Evolutionary conservation across 2,329 filamentous ascomycete species (phyloP).

Genomic region (Colletotrichum sp.): DNA sequence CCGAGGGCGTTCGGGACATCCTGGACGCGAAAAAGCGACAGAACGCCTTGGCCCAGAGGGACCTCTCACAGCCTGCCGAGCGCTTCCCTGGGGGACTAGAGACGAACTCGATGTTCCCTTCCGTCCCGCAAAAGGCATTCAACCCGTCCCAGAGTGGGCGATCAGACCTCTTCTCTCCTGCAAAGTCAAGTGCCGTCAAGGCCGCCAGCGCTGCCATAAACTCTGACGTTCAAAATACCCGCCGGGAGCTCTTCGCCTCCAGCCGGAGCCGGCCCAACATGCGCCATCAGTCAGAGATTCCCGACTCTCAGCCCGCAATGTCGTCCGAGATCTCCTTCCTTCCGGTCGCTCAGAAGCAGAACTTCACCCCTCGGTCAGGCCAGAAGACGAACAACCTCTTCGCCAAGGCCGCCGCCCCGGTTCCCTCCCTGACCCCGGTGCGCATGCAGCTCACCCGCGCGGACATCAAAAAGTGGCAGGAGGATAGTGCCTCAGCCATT

Average conservation of each 20-base stretch:
- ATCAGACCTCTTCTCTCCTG: constrained; percentile 41
- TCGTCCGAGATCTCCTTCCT: constrained; percentile 37
- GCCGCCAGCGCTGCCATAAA: neutral
- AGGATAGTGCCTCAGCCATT: constrained; percentile 40
- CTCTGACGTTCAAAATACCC: neutral
- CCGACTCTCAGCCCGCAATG: constrained; percentile 31
- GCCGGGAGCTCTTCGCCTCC: constrained; percentile 3
- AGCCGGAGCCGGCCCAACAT: neutral
- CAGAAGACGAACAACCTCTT: constrained; percentile 44
- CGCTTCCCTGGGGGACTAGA: constrained; percentile 27
- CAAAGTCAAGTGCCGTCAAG: constrained; percentile 8
- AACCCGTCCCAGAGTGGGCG: constrained; percentile 34
- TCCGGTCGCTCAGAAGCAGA: constrained; percentile 49
- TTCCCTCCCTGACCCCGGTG: constrained; percentile 38
- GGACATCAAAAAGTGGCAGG: constrained; percentile 47
- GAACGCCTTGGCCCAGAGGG: neutral
- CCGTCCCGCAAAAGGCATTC: constrained; percentile 35
- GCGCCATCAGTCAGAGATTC: constrained; percentile 13
- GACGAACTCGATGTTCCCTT: constrained; percentile 46
- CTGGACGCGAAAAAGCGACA: constrained; percentile 15
- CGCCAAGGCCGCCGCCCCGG: constrained; percentile 31
- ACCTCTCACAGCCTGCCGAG: constrained; percentile 5
- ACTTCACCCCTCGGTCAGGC: constrained; percentile 51
- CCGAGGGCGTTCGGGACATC: constrained; percentile 19
- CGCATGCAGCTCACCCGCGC: constrained; percentile 46